These are phyloP conservation scores for Phyllosticta citriasiana DNA, from an alignment of 2,329 filamentous ascomycete genomes.

Conservation along the genomic window DNA sequence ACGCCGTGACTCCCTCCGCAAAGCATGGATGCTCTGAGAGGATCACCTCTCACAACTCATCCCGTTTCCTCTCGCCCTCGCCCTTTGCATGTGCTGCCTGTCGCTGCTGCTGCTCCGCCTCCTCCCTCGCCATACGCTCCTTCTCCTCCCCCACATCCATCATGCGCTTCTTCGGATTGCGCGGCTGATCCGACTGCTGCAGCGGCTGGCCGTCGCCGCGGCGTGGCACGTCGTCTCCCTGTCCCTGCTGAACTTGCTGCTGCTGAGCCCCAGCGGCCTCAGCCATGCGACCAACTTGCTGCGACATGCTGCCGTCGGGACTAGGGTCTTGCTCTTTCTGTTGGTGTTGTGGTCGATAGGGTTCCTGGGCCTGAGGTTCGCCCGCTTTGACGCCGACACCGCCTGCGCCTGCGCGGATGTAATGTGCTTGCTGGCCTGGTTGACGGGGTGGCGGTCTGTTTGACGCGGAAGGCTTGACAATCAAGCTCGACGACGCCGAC, in stretches of 20 bases:
- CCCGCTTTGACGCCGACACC: slow-evolving; percentile 35
- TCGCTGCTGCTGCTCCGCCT: slow-evolving; percentile 10
- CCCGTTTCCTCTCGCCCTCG: slow-evolving; percentile 13
- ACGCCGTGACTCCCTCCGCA: not conserved
- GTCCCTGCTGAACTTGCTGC: slow-evolving; percentile 14
- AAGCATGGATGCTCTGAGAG: not conserved
- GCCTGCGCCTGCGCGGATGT: slow-evolving; percentile 39
- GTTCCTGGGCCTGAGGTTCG: slow-evolving; percentile 10
- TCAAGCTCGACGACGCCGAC: slow-evolving; percentile 20
- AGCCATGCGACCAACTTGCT: slow-evolving; percentile 35
- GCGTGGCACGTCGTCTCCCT: slow-evolving; percentile 22
- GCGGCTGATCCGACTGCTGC: slow-evolving; percentile 28
- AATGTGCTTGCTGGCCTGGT: slow-evolving; percentile 21
- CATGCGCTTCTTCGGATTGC: slow-evolving; percentile 53
- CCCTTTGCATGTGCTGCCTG: not conserved
- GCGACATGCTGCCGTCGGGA: slow-evolving; percentile 25
- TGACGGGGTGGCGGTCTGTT: slow-evolving; percentile 24
- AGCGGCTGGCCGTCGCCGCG: slow-evolving; percentile 39
- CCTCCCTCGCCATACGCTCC: slow-evolving; percentile 10
- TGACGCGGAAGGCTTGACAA: slow-evolving; percentile 35
- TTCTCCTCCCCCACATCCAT: slow-evolving; percentile 42
- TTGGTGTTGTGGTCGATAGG: not conserved
- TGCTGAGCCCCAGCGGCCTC: slow-evolving; percentile 16
- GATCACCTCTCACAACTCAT: slow-evolving; percentile 17
- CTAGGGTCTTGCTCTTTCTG: slow-evolving; percentile 25